Base-by-base conservation (phyloP, 345 rosid genomes). In the Raphanus raphanistrum region DNA sequence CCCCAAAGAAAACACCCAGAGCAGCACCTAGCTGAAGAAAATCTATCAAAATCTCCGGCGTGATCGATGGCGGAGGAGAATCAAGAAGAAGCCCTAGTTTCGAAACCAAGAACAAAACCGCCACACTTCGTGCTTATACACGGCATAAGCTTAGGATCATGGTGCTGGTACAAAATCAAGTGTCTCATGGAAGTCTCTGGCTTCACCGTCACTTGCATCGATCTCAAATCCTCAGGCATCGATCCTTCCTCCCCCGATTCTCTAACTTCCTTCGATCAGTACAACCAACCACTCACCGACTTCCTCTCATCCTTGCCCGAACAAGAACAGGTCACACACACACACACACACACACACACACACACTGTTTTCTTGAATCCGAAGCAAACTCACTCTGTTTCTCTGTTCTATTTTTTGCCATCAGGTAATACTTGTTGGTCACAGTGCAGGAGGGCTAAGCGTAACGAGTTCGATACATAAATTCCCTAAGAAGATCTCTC, bases 91-190 rank as follows among this genome's bases (percentile, higher is more conserved):
- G 12, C 55, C 72, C 33, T 65, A 38, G 35, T 54, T 15, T 27
- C 29, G 57, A 68, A 73, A 68, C 59, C 38, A 35, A 52, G 3
- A 27, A 60, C 41, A 15, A 72, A 72, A 48, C 43, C 48, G 68
- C 74, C 80, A 31, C 97, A 90, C 87, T 92, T 94, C 48, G 97
- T 92, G 70, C 73, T 94, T 82, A 86, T 92, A 26, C 98, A 94
- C 54, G 97, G 98, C 41, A 32, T 89, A 33, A 68, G 92, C 28
- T 87, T 87, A 54, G 98, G 98, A 63, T 84, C 89, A 8, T 94
- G 98, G 98, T 92, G 98, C 81, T 94, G 98, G 98, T 94, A 90
- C 87, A 94, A 87, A 67, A 73, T 94, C 76, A 81, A 86, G 68
- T 77, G 88, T 65, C 86, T 90, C 26, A 84, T 94, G 88, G 98